Base-by-base conservation (phyloP, 305 asterid genomes). In the Monarda citriodora region DNA sequence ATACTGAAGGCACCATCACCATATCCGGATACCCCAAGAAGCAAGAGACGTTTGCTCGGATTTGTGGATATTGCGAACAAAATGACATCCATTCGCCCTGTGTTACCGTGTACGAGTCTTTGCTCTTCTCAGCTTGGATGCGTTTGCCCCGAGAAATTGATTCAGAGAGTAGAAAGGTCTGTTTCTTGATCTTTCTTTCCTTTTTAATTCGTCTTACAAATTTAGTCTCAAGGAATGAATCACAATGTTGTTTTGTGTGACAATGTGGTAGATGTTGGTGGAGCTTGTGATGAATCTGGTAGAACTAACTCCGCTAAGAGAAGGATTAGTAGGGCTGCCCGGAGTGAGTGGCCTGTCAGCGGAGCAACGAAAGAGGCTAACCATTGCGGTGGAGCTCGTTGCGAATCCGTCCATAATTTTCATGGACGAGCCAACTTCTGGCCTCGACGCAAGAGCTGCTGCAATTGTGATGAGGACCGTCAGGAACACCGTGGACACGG, bases 371-470 rank as follows among this genome's bases (percentile, higher is more conserved):
- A 38, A 38, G 15, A 72, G n/a, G n/a, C n/a, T n/a, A n/a, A n/a
- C n/a, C n/a, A n/a, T n/a, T n/a, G n/a, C n/a, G n/a, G n/a, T n/a
- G n/a, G n/a, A n/a, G n/a, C n/a, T n/a, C n/a, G n/a, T n/a, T n/a
- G n/a, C n/a, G n/a, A n/a, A n/a, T n/a, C n/a, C n/a, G n/a, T n/a
- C n/a, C n/a, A n/a, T 72, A 25, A 76, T 76, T 45, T 76, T 70
- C 52, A 70, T 77, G 83, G 83, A 77, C 47, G 83, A 77, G 14
- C 79, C 77, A 7, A 73, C 79, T 32, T 73, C 83, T 25, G 85
- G 81, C 2, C 56, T 75, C 3, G 85, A 79, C 32, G 77, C 81
- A 17, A 48, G 84, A 66, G 73, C 84, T 2, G 78, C 84, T 20
- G 76, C 80, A 31, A 69, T 78, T 37, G 80, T 78, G 42, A 78